phyloP scores from a whole-genome alignment of 2,329 filamentous ascomycete genomes.

The Penicillium capsulatum region DNA sequence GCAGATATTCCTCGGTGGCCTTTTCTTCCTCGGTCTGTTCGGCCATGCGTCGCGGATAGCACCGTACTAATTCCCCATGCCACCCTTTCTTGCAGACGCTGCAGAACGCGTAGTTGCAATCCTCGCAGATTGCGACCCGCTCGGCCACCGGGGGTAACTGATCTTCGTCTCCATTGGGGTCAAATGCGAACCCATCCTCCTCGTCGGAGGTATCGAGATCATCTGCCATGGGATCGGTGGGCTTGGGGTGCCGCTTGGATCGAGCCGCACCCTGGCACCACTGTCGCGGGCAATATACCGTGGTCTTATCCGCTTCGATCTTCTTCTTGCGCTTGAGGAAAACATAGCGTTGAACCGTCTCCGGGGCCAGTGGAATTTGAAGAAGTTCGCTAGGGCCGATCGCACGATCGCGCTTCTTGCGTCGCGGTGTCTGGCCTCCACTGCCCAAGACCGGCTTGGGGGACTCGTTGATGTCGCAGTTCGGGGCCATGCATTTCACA shows the following conservation, averaged over 20 bases:
- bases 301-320: constrained; percentile 85
- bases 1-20: constrained; percentile 79
- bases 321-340: constrained; percentile 87
- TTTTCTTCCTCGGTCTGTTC: constrained; percentile 81
- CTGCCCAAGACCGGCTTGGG: constrained; percentile 13
- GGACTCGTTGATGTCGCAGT: constrained; percentile 64
- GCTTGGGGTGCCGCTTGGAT: constrained; percentile 69
- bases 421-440: constrained; percentile 36
- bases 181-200: constrained; percentile 44
- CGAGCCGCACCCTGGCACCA: constrained; percentile 90
- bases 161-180: constrained; percentile 43
- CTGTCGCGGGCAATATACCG: constrained; percentile 82
- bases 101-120: constrained; percentile 88
- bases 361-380: constrained; percentile 66
- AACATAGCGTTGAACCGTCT: constrained; percentile 78
- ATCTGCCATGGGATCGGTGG: constrained; percentile 59
- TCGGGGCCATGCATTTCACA: constrained; percentile 74
- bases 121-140: constrained; percentile 77
- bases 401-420: constrained; percentile 60
- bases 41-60: constrained; percentile 58
- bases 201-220: constrained; percentile 49
- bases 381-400: constrained; percentile 80
- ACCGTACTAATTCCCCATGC: constrained; percentile 84
- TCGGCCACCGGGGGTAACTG: constrained; percentile 53
- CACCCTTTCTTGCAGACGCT: constrained; percentile 70